These are phyloP conservation scores for Synchytrium microbalum DNA, from an alignment of 371 early-diverging fungal species.

Conservation along the genomic window DNA sequence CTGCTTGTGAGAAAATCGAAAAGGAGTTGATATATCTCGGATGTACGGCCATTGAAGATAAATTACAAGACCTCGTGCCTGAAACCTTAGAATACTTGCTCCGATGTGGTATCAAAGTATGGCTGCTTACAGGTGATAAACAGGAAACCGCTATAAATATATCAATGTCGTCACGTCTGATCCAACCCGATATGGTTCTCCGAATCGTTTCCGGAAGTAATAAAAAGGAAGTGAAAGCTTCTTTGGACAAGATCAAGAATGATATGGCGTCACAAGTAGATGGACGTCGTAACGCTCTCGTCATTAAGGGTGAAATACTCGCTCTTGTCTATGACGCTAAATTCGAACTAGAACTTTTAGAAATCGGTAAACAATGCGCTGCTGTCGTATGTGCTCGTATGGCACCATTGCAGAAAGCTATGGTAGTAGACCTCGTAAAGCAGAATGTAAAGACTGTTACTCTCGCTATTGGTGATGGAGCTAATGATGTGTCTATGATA, in stretches of 20 bases:
- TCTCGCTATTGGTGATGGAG: slow-evolving; percentile 58
- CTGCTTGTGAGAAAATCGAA: slow-evolving; percentile 33
- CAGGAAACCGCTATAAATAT: slow-evolving; percentile 66
- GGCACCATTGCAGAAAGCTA: slow-evolving; percentile 99
- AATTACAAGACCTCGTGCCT: slow-evolving; percentile 51
- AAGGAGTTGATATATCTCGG: slow-evolving; percentile 39
- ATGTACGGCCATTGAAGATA: slow-evolving; percentile 60
- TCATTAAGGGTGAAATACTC: neutral
- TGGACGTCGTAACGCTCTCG: neutral
- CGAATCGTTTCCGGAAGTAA: slow-evolving; percentile 25
- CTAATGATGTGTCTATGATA: slow-evolving; percentile 67
- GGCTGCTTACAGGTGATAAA: slow-evolving; percentile 59
- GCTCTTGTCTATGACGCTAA: neutral
- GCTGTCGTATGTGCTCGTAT: slow-evolving; percentile 97
- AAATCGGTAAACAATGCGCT: neutral
- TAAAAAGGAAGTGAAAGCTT: slow-evolving; percentile 14
- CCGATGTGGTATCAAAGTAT: slow-evolving; percentile 29
- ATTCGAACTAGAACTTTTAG: neutral
- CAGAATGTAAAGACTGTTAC: slow-evolving; percentile 11
- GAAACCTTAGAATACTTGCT: slow-evolving; percentile 48
- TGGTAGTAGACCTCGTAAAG: slow-evolving; percentile 83
- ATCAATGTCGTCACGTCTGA: slow-evolving; percentile 41
- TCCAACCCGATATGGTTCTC: slow-evolving; percentile 26
- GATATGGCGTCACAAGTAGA: slow-evolving; percentile 5
- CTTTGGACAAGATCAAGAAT: slow-evolving; percentile 5